Evolutionary conservation across 345 rosid species (phyloP).

Genomic region (Eutrema japonicum): DNA sequence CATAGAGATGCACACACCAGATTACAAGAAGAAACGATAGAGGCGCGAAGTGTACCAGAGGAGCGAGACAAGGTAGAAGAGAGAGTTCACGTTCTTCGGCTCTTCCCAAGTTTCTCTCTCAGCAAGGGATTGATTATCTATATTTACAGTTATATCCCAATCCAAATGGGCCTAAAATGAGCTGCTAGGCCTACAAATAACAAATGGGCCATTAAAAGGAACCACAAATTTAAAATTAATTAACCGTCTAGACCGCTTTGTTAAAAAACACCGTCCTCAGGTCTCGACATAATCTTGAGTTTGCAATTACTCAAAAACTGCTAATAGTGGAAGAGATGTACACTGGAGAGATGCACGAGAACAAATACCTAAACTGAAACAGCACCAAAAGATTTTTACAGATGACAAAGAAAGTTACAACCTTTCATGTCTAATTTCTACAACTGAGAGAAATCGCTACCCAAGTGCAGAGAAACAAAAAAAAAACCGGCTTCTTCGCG

Average conservation of each 20-base stretch:
- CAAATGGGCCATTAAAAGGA: neutral
- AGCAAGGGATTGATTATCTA: neutral
- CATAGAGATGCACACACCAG: constrained; percentile 9
- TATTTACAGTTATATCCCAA: neutral
- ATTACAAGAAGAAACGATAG: constrained; percentile 8
- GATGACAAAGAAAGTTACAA: constrained; percentile 9
- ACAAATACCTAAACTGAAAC: neutral
- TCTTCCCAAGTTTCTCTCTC: constrained; percentile 27
- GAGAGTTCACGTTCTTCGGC: constrained; percentile 30
- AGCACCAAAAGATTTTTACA: neutral
- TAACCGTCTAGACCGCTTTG: neutral
- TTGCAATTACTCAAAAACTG: neutral
- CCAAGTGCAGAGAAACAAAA: neutral
- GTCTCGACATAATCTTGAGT: too few relatives aligned
- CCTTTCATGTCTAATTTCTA: constrained; percentile 12
- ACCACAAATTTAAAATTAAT: too few relatives aligned
- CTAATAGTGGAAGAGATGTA: constrained; percentile 4
- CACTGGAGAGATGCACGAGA: neutral
- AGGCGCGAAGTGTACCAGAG: constrained; percentile 4
- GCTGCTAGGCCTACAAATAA: neutral
- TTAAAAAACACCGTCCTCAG: neutral
- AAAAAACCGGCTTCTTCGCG: neutral
- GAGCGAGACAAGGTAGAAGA: neutral
- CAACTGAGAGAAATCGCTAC: neutral
- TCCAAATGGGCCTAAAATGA: constrained; percentile 17